Evolutionary conservation across 2,329 filamentous ascomycete genomes (phyloP).

Genomic region (Phyllosticta ampelicida): DNA sequence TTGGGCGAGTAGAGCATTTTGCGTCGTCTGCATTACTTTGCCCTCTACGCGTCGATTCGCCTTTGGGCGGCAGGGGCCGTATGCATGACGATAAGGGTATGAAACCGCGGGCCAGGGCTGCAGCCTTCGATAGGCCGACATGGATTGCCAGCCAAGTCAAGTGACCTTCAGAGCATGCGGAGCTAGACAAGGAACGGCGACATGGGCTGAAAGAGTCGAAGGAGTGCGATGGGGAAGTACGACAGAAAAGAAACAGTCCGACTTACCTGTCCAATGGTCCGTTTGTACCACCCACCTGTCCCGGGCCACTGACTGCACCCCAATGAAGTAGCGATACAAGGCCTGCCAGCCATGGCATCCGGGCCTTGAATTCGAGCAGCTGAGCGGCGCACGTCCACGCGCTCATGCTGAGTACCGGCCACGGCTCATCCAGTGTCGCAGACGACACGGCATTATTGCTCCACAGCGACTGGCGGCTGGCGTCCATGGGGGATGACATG

Average conservation of each 20-base stretch:
- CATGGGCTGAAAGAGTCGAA: conserved; percentile 23
- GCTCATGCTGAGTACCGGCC: conserved; percentile 63
- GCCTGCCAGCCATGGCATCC: conserved; percentile 87
- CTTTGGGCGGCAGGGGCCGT: conserved; percentile 1
- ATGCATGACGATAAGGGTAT: conserved; percentile 10
- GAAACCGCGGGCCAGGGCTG: conserved; percentile 2
- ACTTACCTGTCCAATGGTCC: conserved; percentile 86
- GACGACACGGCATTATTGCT: conserved; percentile 17
- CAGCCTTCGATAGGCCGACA: conserved; percentile 10
- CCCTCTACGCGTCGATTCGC: conserved; percentile 1
- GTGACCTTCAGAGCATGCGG: conserved; percentile 51
- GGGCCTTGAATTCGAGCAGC: conserved; percentile 60
- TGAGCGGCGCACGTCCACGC: conserved; percentile 64
- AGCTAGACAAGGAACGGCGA: conserved; percentile 18
- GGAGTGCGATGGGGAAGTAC: conserved; percentile 12
- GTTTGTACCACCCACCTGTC: conserved; percentile 61
- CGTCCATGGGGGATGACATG: conserved; percentile 22
- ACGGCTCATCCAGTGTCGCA: conserved; percentile 16
- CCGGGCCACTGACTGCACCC: conserved; percentile 61
- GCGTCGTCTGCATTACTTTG: conserved; percentile 1
- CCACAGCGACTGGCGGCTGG: conserved; percentile 21
- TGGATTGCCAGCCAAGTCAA: conserved; percentile 41
- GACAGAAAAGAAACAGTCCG: conserved; percentile 17
- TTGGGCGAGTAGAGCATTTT: neutral
- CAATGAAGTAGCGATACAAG: conserved; percentile 66